Evolutionary conservation across 257 asterid species (phyloP).

Genomic region (Cinchona pubescens): DNA sequence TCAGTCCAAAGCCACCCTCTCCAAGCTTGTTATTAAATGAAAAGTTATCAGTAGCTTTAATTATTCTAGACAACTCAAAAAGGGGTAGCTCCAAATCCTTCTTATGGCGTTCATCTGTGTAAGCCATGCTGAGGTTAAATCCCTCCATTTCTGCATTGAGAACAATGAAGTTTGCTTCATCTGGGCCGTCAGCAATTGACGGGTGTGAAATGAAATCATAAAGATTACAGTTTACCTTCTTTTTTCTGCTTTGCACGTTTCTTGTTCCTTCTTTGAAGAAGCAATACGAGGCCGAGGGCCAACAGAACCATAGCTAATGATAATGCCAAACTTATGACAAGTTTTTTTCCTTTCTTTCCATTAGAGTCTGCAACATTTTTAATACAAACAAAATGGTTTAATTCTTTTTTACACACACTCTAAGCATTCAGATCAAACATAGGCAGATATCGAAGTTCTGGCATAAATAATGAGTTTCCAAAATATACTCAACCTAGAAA

Average conservation of each 20-base stretch:
- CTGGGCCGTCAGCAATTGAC: background rate
- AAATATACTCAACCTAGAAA: background rate
- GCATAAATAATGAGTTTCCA: background rate
- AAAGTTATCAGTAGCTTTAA: conserved; percentile 32
- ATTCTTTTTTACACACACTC: background rate
- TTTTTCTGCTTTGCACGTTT: conserved; percentile 8
- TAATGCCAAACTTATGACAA: background rate
- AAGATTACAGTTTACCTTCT: background rate
- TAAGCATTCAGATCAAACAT: background rate
- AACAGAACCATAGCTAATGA: conserved; percentile 3
- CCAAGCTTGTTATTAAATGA: conserved; percentile 31
- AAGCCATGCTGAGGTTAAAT: background rate
- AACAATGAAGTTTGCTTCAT: background rate
- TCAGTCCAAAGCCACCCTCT: conserved; percentile 43
- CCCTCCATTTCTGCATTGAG: conserved; percentile 6
- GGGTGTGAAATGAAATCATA: background rate
- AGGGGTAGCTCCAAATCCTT: conserved; percentile 26
- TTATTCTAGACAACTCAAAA: conserved; percentile 21
- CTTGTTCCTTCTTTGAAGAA: background rate
- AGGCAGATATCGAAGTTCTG: background rate
- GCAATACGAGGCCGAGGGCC: conserved; percentile 8
- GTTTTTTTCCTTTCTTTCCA: conserved; percentile 1
- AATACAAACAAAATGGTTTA: background rate
- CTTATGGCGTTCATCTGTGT: conserved; percentile 1
- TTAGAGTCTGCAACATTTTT: background rate